Evolutionary conservation across 495 filamentous ascomycete species (phyloP).

Genomic region (Daldinia decipiens): DNA sequence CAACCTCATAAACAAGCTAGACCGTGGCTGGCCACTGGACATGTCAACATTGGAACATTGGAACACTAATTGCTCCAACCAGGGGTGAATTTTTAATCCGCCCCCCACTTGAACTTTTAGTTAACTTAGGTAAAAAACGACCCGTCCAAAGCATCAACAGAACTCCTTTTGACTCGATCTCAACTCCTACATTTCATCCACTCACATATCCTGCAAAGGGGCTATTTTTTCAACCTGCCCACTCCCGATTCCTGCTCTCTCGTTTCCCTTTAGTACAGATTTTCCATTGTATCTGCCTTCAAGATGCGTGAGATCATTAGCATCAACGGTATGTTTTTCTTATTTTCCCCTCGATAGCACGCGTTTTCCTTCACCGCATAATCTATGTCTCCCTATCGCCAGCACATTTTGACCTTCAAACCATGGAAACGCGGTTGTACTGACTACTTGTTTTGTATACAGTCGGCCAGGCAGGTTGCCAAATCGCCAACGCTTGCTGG

Average conservation of each 20-base stretch:
- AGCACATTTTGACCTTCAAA: slow-evolving; percentile 30
- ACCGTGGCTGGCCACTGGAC: slow-evolving; percentile 1
- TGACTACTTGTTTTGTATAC: slow-evolving; percentile 55
- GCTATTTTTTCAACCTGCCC: slow-evolving; percentile 38
- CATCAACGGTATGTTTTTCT: slow-evolving; percentile 87
- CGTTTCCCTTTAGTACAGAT: slow-evolving; percentile 26
- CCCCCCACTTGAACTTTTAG: slow-evolving; percentile 46
- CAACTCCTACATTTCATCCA: slow-evolving; percentile 39
- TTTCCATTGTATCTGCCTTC: slow-evolving; percentile 51
- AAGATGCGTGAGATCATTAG: slow-evolving; percentile 99
- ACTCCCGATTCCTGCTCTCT: slow-evolving; percentile 31
- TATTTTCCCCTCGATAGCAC: slow-evolving; percentile 42
- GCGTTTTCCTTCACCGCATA: slow-evolving; percentile 55
- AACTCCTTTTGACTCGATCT: slow-evolving; percentile 45
- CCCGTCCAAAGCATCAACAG: slow-evolving; percentile 48
- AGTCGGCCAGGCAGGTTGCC: slow-evolving; percentile 99
- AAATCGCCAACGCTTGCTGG: slow-evolving; percentile 99
- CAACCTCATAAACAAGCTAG: slow-evolving; percentile 20
- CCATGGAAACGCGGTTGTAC: slow-evolving; percentile 40
- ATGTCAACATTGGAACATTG: slow-evolving; percentile 33
- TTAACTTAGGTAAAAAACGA: slow-evolving; percentile 47
- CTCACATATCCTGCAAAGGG: slow-evolving; percentile 24
- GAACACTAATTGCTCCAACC: slow-evolving; percentile 35
- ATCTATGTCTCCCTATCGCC: slow-evolving; percentile 33
- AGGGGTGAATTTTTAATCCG: slow-evolving; percentile 50